phyloP scores from a whole-genome alignment of 371 early-diverging fungal species.

The Rhizopus delemar region DNA sequence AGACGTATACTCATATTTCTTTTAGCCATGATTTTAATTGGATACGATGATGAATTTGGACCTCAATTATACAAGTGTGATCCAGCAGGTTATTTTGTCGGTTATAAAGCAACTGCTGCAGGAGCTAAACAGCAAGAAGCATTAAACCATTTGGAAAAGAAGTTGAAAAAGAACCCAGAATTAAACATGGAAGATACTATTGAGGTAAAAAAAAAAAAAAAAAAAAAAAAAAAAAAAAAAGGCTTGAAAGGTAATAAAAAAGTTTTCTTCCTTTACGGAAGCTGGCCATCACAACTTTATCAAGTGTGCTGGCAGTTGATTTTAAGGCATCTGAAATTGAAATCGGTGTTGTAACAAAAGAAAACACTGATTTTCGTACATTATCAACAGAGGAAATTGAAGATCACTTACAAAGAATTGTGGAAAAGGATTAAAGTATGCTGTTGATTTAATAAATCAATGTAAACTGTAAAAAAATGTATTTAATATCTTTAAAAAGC shows the following conservation, averaged over 20 bases:
- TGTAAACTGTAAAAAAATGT: no score
- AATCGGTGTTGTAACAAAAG: conserved; percentile 85
- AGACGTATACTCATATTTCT: neutral
- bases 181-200: conserved; percentile 85
- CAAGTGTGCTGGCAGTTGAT: conserved; percentile 88
- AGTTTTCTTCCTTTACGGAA: conserved; percentile 24
- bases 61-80: conserved; percentile 97
- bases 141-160: conserved; percentile 95
- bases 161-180: conserved; percentile 86
- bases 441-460: neutral
- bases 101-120: conserved; percentile 94
- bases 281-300: conserved; percentile 93
- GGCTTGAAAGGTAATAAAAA: neutral
- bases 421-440: conserved; percentile 72
- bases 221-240: neutral
- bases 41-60: conserved; percentile 93
- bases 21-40: conserved; percentile 93
- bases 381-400: conserved; percentile 88
- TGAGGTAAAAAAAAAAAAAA: conserved; percentile 62
- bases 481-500: no score
- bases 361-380: conserved; percentile 77
- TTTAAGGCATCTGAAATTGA: conserved; percentile 95
- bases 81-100: conserved; percentile 97
- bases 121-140: conserved; percentile 98
- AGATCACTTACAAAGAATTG: conserved; percentile 85